Evolutionary conservation across 495 filamentous ascomycete species (phyloP), one percentile per base, ranked within the genome.

Genomic region (Penicillium steckii): DNA sequence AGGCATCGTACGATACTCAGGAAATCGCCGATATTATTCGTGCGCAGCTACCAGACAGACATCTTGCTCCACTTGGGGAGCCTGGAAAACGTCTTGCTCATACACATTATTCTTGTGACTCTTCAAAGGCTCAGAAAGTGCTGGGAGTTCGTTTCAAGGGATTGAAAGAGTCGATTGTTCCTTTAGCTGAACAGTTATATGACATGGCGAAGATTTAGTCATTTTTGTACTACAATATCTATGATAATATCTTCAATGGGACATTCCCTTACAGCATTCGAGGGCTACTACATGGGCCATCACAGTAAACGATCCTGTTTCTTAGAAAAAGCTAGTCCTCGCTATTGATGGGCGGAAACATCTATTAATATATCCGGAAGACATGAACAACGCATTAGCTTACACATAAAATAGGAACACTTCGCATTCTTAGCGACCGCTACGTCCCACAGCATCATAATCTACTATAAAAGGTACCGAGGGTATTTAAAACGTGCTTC

Each of bases 21-120:
- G 55, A 68, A 10, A 65, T 69, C 15, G 62, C 64, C 1, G 64
- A 76, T 54, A 55, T 66, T 7, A 54, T 70, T 37, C 56, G 65
- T 15, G 47, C 44, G 12, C 13, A 59, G 18, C 59, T 73, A 4
- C 59, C 65, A 3, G 38, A 65, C 2, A 47, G 41, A 21, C 38
- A 55, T 4, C 50, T 53, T 19, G 53, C 59, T 1, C 50, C 59
- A 0, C 40, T 60, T 12, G 69, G 67, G 24, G 54, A 66, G 13
- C 68, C 68, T 8, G 56, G 56, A 1, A 58, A 60, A 37, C 49
- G 61, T 0, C 50, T 59, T 55, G 52, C 53, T 1, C 50, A 55
- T 30, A 58, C 61, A 3, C 64, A 64, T 53, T 67, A 67, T 22
- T 57, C 61, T 2, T 67, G 64, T 43, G 61, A 67, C 55, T 61